Evolutionary conservation across 2,329 filamentous ascomycete genomes (phyloP).

Genomic region (Trichoderma endophyticum): DNA sequence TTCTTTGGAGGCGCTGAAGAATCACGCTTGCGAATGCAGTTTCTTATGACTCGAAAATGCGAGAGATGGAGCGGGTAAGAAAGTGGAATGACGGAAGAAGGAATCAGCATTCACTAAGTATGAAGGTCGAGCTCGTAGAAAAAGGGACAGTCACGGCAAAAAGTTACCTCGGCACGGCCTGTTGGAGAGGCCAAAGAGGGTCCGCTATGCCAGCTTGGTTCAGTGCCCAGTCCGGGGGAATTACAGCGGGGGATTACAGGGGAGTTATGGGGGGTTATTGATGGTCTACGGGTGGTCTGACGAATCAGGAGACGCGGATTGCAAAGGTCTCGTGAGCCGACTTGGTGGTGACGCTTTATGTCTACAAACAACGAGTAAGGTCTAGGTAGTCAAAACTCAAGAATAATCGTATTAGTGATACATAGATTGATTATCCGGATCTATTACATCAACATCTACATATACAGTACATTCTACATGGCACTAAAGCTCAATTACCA

Average conservation of each 20-base stretch:
- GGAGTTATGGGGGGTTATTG: neutral
- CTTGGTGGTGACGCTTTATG: neutral
- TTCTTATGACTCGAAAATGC: neutral
- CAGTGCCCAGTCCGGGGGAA: neutral
- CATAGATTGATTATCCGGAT: neutral
- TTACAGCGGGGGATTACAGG: neutral
- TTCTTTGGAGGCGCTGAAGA: neutral
- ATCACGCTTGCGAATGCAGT: neutral
- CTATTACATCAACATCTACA: neutral
- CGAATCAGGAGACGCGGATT: slow-evolving; percentile 12
- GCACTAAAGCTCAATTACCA: slow-evolving; percentile 3
- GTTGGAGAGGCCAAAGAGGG: neutral
- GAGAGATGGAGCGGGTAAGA: neutral
- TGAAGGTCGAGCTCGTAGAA: neutral
- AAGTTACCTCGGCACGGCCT: slow-evolving; percentile 24
- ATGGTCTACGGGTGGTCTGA: neutral
- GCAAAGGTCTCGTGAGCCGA: slow-evolving; percentile 1
- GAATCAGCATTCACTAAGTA: neutral
- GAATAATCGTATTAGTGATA: neutral
- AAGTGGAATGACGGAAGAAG: neutral
- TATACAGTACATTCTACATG: neutral
- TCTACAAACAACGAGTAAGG: neutral
- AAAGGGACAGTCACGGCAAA: neutral
- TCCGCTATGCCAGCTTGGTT: slow-evolving; percentile 1
- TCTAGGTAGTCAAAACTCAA: neutral